Evolutionary conservation across 2,329 filamentous ascomycete species (phyloP), one percentile per base, ranked within the genome.

Genomic region (Colletotrichum truncatum): DNA sequence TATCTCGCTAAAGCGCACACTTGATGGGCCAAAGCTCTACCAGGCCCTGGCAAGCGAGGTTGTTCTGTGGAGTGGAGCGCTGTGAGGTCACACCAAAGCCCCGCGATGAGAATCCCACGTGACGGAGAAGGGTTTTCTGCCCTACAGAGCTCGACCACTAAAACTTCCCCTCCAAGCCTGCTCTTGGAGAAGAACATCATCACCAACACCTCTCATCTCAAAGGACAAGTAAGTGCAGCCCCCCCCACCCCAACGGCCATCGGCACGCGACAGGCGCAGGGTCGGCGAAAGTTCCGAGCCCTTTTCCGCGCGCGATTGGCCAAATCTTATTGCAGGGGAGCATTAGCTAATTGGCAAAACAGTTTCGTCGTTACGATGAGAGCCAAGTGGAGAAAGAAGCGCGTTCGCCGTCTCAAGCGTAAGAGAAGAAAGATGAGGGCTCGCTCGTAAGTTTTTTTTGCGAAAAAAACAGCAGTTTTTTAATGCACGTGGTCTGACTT

Each of bases 331-430:
- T n/a, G 21, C 25, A 14, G 18, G 32, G 26, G 16, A 16, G n/a
- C 36, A 43, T 16, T 5, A n/a, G 26, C 60, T 66, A 41, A 59
- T 48, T 26, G n/a, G 9, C 28, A n/a, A n/a, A 34, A 7, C 60
- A 66, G 64, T 34, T 64, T 51, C 39, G 59, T 73, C 74, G 80
- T 84, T 85, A 89, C 84, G 85, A 89, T 90, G 88, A 87, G 95
- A 96, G 94, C 94, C 82, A 98, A 98, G 89, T 98, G 96, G 96
- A 96, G 95, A 89, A 99, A 99, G 93, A 99, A 99, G 95, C 90
- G 96, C 84, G 94, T 97, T 86, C 90, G 96, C 80, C 91, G 96
- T 85, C 93, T 99, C 84, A 98, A 98, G 92, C 92, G 94, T 82
- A 99, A 99, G 94, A 94, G 96, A 88, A 97, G 96, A 94, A 99